Percentiles rank a stretch among this genome's conserved stretches.
Conservation (phyloP, 768 basidiomycete genomes). For the Macrolepiota albuminosa region DNA sequence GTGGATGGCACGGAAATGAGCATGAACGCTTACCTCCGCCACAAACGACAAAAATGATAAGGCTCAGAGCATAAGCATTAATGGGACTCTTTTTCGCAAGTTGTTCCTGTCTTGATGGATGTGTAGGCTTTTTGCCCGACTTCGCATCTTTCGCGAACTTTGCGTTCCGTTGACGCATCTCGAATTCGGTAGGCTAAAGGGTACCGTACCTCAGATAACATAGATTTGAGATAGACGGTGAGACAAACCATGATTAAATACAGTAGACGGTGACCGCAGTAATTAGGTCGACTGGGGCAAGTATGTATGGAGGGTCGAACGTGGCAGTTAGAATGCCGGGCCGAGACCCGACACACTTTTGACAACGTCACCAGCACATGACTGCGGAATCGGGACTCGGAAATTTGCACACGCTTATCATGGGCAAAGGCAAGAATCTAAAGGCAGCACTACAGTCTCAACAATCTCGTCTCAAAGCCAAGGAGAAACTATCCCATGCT, state of each 20-base stretch:
- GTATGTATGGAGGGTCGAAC: constrained; percentile 6
- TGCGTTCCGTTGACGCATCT: constrained; percentile 73
- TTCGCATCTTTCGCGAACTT: constrained; percentile 75
- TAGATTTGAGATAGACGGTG: not conserved
- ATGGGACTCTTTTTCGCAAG: constrained; percentile 70
- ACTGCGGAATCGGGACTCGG: not conserved
- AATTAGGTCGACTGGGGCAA: not conserved
- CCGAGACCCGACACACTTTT: not conserved
- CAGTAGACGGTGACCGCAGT: not conserved
- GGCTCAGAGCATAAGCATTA: constrained; percentile 68
- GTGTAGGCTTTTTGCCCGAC: constrained; percentile 71
- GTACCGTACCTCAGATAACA: not conserved
- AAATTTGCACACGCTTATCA: constrained; percentile 5
- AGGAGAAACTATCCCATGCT: constrained; percentile 49
- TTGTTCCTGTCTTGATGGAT: constrained; percentile 66
- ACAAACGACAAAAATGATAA: constrained; percentile 72
- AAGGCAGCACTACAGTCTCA: constrained; percentile 68
- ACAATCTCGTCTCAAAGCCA: constrained; percentile 59
- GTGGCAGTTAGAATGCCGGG: constrained; percentile 14
- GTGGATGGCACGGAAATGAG: not conserved
- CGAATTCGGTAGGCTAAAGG: constrained; percentile 71
- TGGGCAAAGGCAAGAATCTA: constrained; percentile 55
- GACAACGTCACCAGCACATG: not conserved
- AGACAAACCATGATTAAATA: not conserved
- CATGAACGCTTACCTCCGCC: constrained; percentile 61